Evolutionary conservation across 345 rosid species (phyloP).

Genomic region (Eucalyptus paniculata): DNA sequence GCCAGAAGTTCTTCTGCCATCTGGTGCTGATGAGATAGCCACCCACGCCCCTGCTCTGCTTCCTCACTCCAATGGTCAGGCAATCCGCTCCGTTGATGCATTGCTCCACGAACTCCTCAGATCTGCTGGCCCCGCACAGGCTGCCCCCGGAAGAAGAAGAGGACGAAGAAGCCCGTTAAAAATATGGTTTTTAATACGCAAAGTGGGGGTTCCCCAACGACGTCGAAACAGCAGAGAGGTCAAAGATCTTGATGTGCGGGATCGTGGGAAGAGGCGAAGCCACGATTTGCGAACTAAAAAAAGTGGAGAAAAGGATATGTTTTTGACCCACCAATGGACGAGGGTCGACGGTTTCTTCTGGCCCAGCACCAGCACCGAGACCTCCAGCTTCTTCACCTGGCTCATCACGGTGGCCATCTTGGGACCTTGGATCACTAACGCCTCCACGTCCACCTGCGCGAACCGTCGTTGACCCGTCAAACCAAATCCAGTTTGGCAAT

Average conservation of each 20-base stretch:
- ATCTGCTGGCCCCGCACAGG: slow-evolving; percentile 57
- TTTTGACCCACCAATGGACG: slow-evolving; percentile 40
- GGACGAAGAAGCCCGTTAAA: not conserved
- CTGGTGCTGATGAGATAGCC: slow-evolving; percentile 89
- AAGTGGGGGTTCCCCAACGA: not conserved
- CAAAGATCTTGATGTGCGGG: not conserved
- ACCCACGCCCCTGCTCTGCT: slow-evolving; percentile 71
- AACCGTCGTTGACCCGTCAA: not conserved
- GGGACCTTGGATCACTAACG: slow-evolving; percentile 84
- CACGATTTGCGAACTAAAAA: not conserved
- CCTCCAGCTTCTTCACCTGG: slow-evolving; percentile 95
- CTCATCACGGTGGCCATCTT: slow-evolving; percentile 64
- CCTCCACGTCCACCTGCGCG: slow-evolving; percentile 83
- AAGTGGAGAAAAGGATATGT: not conserved
- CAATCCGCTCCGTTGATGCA: slow-evolving; percentile 78
- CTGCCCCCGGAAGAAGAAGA: slow-evolving; percentile 9
- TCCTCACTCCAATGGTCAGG: slow-evolving; percentile 82
- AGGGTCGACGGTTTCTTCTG: slow-evolving; percentile 61
- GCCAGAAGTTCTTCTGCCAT: slow-evolving; percentile 98
- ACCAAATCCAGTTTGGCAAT: not conserved
- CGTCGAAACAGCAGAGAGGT: not conserved
- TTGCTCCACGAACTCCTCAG: slow-evolving; percentile 66
- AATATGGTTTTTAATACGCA: not conserved
- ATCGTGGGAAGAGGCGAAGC: not conserved
- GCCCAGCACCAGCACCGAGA: slow-evolving; percentile 76